phyloP scores from a whole-genome alignment of 116 monocot species.

The Posidonia oceanica region DNA sequence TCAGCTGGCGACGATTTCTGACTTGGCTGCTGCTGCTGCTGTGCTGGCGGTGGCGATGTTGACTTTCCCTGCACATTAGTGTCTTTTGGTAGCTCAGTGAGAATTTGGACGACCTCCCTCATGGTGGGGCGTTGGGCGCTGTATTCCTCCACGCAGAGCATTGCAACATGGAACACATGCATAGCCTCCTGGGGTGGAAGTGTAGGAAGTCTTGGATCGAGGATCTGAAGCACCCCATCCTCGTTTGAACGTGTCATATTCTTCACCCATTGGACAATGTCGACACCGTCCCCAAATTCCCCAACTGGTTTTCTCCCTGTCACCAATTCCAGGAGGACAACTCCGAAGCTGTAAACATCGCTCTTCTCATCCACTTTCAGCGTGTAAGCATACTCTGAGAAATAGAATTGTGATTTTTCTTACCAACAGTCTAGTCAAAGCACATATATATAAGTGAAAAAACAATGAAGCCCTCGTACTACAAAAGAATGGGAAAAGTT shows the following conservation, averaged over 20 bases:
- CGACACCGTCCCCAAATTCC: constrained; percentile 9
- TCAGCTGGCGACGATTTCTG: not conserved
- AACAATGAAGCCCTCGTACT: too few species aligned
- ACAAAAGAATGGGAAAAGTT: too few species aligned
- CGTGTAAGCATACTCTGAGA: constrained; percentile 52
- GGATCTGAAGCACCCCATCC: constrained; percentile 18
- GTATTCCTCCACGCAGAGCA: constrained; percentile 32
- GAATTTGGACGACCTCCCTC: constrained; percentile 31
- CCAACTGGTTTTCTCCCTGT: constrained; percentile 7
- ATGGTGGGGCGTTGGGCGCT: constrained; percentile 27
- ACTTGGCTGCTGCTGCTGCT: not conserved
- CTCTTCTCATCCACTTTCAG: constrained; percentile 18
- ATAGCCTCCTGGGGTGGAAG: constrained; percentile 15
- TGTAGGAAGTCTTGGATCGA: constrained; percentile 18
- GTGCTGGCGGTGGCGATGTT: not conserved
- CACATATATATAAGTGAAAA: too few species aligned
- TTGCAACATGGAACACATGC: constrained; percentile 25
- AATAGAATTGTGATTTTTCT: too few species aligned
- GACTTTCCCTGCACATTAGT: not conserved
- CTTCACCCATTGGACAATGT: constrained; percentile 17
- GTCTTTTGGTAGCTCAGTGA: constrained; percentile 14
- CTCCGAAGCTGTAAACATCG: constrained; percentile 90
- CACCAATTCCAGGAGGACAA: constrained; percentile 56
- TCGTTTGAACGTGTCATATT: constrained; percentile 38
- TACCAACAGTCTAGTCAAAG: too few species aligned